These are phyloP conservation scores for Penicillium bialowiezense DNA, from an alignment of 495 filamentous ascomycete genomes.

Conservation along the genomic window DNA sequence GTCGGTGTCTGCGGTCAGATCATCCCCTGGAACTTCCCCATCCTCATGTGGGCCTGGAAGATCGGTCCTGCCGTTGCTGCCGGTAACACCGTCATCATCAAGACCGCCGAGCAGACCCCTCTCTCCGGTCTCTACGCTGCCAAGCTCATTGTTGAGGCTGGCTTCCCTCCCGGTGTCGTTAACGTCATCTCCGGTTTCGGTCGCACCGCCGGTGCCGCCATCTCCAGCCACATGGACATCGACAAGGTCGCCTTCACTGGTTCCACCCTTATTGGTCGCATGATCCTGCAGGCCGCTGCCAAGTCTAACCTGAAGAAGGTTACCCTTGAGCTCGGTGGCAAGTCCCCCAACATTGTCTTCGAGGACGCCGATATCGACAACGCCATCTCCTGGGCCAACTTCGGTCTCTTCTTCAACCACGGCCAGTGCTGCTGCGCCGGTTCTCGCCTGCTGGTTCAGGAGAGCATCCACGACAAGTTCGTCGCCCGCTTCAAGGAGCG, in stretches of 20 bases:
- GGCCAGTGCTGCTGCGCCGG: slow-evolving; percentile 98
- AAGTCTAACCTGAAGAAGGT: slow-evolving; percentile 98
- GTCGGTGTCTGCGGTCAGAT: slow-evolving; percentile 94
- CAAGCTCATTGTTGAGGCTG: slow-evolving; percentile 84
- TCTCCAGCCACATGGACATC: slow-evolving; percentile 92
- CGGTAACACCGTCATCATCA: slow-evolving; percentile 87
- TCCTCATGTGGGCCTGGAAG: slow-evolving; percentile 98
- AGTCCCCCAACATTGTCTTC: slow-evolving; percentile 98
- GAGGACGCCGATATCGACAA: slow-evolving; percentile 94
- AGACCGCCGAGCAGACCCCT: slow-evolving; percentile 96
- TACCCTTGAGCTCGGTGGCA: slow-evolving; percentile 96
- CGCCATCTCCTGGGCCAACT: slow-evolving; percentile 97
- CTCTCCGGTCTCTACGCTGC: slow-evolving; percentile 80
- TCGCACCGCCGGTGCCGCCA: slow-evolving; percentile 83
- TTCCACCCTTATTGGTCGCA: slow-evolving; percentile 84
- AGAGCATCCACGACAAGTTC: slow-evolving; percentile 95
- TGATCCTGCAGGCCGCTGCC: slow-evolving; percentile 94
- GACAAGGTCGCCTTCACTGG: slow-evolving; percentile 99
- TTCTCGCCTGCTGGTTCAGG: slow-evolving; percentile 93
- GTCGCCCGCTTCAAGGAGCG: slow-evolving; percentile 83
- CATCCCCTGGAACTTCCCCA: slow-evolving; percentile 98
- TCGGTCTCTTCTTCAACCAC: slow-evolving; percentile 98
- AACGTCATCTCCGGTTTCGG: slow-evolving; percentile 96
- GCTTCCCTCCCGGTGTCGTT: slow-evolving; percentile 93
- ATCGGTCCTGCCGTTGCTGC: slow-evolving; percentile 88